Conservation (phyloP, 192 early-diverging fungal genomes). For the Podila epicladia region DNA sequence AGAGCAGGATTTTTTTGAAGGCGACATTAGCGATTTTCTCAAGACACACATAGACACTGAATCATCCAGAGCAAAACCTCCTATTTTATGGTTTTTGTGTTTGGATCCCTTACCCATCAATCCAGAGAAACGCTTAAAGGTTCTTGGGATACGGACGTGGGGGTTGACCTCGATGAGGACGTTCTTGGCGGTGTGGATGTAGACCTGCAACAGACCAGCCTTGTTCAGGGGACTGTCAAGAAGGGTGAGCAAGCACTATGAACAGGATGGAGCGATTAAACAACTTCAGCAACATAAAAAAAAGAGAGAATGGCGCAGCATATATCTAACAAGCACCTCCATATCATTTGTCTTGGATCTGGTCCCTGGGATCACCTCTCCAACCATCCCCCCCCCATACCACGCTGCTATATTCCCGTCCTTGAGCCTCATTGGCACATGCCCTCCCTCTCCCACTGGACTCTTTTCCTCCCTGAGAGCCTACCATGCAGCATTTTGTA, state of each 20-base stretch:
- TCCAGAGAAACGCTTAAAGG: conserved; percentile 98
- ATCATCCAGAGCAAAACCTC: not conserved
- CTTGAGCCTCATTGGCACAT: no score
- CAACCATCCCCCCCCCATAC: no score
- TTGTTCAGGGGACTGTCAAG: conserved; percentile 99
- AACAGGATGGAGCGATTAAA: not conserved
- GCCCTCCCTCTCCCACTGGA: no score
- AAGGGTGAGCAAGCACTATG: conserved; percentile 91
- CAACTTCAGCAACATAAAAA: not conserved
- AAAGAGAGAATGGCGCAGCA: not conserved
- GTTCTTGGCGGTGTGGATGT: conserved; percentile 93
- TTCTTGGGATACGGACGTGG: conserved; percentile 98
- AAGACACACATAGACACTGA: not conserved
- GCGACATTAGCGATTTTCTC: no score
- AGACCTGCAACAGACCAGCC: conserved; percentile 97
- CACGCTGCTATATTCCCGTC: no score
- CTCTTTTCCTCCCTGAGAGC: no score
- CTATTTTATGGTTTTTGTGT: conserved; percentile 1
- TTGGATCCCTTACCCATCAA: conserved; percentile 80
- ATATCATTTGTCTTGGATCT: no score
- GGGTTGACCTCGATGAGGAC: conserved; percentile 99
- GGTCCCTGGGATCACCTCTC: no score
- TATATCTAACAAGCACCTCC: no score
- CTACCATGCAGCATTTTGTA: no score
- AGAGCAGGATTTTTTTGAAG: not conserved